phyloP scores from a whole-genome alignment of 352 stramenopile genomes.

The Achlya hypogyna region DNA sequence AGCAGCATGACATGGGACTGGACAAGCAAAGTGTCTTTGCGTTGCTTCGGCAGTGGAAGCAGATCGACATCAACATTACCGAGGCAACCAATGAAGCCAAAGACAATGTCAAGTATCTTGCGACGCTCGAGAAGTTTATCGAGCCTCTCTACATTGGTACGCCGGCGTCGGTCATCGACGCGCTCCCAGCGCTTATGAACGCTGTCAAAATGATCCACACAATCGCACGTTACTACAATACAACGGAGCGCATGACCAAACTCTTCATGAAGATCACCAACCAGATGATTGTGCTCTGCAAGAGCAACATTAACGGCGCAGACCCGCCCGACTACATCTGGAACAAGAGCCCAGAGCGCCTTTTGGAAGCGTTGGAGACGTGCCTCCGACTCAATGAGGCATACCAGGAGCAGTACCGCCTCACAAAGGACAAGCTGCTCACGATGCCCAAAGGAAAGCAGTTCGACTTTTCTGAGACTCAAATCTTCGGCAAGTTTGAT shows the following conservation, averaged over 20 bases:
- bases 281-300: constrained; percentile 81
- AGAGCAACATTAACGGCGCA: constrained; percentile 48
- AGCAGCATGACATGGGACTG: constrained; percentile 51
- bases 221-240: constrained; percentile 85
- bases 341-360: constrained; percentile 57
- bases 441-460: constrained; percentile 86
- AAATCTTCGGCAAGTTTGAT: constrained; percentile 89
- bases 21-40: constrained; percentile 54
- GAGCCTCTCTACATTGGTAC: constrained; percentile 67
- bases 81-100: constrained; percentile 78
- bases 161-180: constrained; percentile 51
- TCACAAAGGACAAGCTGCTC: constrained; percentile 83
- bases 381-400: constrained; percentile 84
- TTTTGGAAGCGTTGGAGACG: constrained; percentile 57
- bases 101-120: constrained; percentile 81
- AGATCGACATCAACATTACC: constrained; percentile 84
- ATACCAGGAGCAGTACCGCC: constrained; percentile 86
- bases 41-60: constrained; percentile 74
- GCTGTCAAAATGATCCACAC: constrained; percentile 87
- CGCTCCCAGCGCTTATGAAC: constrained; percentile 82
- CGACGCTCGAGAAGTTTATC: constrained; percentile 78
- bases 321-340: constrained; percentile 57
- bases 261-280: constrained; percentile 89
- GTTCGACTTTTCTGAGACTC: constrained; percentile 85
- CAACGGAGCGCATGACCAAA: constrained; percentile 84